These are phyloP conservation scores for Tetracladium marchalianum DNA, from an alignment of 495 filamentous ascomycete genomes.

Conservation along the genomic window DNA sequence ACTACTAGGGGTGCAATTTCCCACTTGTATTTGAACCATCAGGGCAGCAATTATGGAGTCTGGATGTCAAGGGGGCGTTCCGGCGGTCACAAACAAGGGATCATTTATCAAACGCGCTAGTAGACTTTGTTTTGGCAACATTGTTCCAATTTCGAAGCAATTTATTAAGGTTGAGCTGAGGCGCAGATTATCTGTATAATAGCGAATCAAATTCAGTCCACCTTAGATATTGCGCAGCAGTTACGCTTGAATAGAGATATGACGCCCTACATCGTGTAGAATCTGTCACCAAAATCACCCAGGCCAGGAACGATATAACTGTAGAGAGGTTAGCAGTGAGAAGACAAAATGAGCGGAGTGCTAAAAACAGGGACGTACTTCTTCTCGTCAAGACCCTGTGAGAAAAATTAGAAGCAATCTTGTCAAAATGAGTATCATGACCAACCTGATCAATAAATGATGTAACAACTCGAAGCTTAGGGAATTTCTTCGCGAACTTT, in stretches of 20 bases:
- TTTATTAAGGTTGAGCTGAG: too few relatives aligned
- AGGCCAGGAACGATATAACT: conserved; percentile 96
- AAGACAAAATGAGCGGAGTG: conserved; percentile 1
- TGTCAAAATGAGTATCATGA: background rate
- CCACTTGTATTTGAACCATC: background rate
- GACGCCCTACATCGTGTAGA: conserved; percentile 67
- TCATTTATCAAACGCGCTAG: background rate
- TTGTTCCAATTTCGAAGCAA: too few relatives aligned
- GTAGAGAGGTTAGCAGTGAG: conserved; percentile 19
- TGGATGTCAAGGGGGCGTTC: background rate
- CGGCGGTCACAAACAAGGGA: background rate
- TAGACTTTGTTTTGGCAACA: too few relatives aligned
- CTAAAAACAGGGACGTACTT: conserved; percentile 60
- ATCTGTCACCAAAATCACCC: conserved; percentile 94
- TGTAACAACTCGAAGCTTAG: conserved; percentile 89
- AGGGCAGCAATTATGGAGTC: background rate
- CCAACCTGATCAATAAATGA: conserved; percentile 77
- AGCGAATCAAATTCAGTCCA: background rate
- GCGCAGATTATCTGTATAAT: too few relatives aligned
- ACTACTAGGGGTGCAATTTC: background rate
- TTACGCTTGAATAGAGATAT: background rate
- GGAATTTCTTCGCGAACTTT: conserved; percentile 83
- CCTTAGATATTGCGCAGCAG: background rate
- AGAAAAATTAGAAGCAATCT: conserved; percentile 18
- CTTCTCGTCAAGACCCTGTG: conserved; percentile 78